Percentiles rank a stretch among this genome's conserved stretches.
These are phyloP conservation scores for Sporothrix variecibatus DNA, from an alignment of 2,329 filamentous ascomycete species.

Conservation along the genomic window DNA sequence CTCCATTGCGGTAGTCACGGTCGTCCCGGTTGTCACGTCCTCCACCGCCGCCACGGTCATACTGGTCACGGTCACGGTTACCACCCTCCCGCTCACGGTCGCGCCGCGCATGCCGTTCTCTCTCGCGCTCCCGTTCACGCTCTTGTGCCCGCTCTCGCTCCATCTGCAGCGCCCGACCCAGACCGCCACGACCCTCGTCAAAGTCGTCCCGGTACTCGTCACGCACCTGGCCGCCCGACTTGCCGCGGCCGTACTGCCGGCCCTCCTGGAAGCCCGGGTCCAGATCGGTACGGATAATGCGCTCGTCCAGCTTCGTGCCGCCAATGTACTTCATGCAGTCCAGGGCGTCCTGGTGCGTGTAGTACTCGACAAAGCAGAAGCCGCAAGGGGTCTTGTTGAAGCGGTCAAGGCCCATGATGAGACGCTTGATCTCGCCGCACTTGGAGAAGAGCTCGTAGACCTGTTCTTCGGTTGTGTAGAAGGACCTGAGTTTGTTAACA, in stretches of 20 bases:
- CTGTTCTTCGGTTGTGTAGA: slow-evolving; percentile 98
- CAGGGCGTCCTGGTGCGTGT: slow-evolving; percentile 93
- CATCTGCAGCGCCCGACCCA: slow-evolving; percentile 71
- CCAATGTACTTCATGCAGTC: slow-evolving; percentile 99
- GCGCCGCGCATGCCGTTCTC: slow-evolving; percentile 30
- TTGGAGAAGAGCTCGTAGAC: slow-evolving; percentile 96
- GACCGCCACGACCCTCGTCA: slow-evolving; percentile 89
- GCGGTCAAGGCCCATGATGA: slow-evolving; percentile 96
- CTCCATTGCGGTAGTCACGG: slow-evolving; percentile 20
- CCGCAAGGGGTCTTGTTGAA: slow-evolving; percentile 98
- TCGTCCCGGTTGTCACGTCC: not conserved
- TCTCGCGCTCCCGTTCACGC: slow-evolving; percentile 51
- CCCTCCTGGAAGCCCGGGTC: slow-evolving; percentile 97
- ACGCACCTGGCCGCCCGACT: slow-evolving; percentile 93
- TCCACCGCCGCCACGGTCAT: not conserved
- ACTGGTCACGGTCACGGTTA: slow-evolving; percentile 15
- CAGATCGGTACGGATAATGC: slow-evolving; percentile 91
- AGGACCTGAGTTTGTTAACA: slow-evolving; percentile 61
- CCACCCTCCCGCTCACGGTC: slow-evolving; percentile 44
- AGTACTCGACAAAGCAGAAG: slow-evolving; percentile 99
- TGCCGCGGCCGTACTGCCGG: slow-evolving; percentile 91
- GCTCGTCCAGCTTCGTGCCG: slow-evolving; percentile 95
- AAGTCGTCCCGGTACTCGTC: slow-evolving; percentile 98
- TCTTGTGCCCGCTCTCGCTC: slow-evolving; percentile 54
- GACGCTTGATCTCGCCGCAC: slow-evolving; percentile 95